Conservation (phyloP, 2,329 filamentous ascomycete genomes). For the Sporothrix protearum region DNA sequence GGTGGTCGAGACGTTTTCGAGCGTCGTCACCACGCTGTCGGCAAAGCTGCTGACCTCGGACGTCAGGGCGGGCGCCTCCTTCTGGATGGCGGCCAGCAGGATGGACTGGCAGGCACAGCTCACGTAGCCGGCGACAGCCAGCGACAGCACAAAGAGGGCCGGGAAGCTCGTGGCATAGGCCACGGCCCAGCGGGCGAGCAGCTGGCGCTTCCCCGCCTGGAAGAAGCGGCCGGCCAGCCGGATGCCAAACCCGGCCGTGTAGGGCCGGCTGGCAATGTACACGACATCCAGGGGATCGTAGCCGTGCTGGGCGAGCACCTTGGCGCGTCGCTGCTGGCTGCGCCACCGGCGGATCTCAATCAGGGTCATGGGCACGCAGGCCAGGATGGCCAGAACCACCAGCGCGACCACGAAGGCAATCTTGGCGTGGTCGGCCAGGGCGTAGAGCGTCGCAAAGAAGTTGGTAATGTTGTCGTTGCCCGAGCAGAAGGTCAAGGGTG, state of each 20-base stretch:
- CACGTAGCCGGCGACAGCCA: slow-evolving; percentile 77
- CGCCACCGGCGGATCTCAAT: slow-evolving; percentile 76
- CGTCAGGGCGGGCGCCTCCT: slow-evolving; percentile 71
- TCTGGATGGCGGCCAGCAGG: slow-evolving; percentile 68
- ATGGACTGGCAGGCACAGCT: slow-evolving; percentile 79
- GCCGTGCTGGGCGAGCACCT: slow-evolving; percentile 56
- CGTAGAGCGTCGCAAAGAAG: slow-evolving; percentile 74
- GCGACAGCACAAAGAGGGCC: slow-evolving; percentile 79
- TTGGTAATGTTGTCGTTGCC: slow-evolving; percentile 74
- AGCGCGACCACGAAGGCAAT: slow-evolving; percentile 76
- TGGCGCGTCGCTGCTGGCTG: slow-evolving; percentile 65
- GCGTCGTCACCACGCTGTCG: slow-evolving; percentile 67
- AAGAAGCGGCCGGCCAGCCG: slow-evolving; percentile 60
- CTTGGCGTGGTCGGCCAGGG: slow-evolving; percentile 63
- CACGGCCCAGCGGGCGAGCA: slow-evolving; percentile 75
- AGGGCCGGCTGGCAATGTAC: slow-evolving; percentile 80
- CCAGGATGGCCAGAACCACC: slow-evolving; percentile 42
- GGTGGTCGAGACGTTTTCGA: slow-evolving; percentile 67
- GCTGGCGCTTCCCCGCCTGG: slow-evolving; percentile 58
- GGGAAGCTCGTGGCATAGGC: slow-evolving; percentile 83
- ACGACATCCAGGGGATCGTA: slow-evolving; percentile 83
- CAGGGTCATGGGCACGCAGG: slow-evolving; percentile 73
- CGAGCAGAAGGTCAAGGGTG: slow-evolving; percentile 82
- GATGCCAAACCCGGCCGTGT: slow-evolving; percentile 69
- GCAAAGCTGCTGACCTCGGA: slow-evolving; percentile 75